Percentiles rank a stretch among this genome's conserved stretches.
phyloP scores from a whole-genome alignment of 2,329 filamentous ascomycete species.

The Colletotrichum truncatum region DNA sequence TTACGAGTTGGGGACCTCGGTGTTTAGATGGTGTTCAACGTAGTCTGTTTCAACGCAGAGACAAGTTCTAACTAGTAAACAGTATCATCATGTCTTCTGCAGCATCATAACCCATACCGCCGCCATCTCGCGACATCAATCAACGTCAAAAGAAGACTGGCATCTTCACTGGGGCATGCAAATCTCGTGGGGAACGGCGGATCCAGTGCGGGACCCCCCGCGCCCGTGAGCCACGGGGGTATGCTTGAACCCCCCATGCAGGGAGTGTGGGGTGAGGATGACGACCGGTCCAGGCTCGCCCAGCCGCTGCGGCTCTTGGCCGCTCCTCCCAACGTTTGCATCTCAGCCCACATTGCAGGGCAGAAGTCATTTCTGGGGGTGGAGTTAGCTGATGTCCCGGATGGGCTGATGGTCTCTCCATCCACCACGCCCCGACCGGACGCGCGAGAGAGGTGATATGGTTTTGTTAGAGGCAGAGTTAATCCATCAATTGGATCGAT shows the following conservation, averaged over 20 bases:
- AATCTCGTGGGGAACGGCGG: background rate
- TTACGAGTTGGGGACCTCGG: background rate
- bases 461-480: too few species aligned
- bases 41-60: too few species aligned
- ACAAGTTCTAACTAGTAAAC: too few species aligned
- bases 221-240: background rate
- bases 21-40: too few species aligned
- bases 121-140: too few species aligned
- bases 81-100: too few species aligned
- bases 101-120: too few species aligned
- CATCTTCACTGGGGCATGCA: background rate
- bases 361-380: background rate
- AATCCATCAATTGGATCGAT: too few species aligned
- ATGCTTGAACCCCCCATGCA: background rate
- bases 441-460: too few species aligned
- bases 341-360: background rate
- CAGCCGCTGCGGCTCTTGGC: background rate
- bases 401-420: conserved; percentile 5
- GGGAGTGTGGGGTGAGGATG: conserved; percentile 14
- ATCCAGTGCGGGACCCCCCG: background rate
- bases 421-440: too few species aligned
- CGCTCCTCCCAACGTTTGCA: background rate
- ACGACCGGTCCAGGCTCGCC: conserved; percentile 5
- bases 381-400: background rate
- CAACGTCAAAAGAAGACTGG: rapidly evolving